A percentile compares a stretch with the other conserved stretches of the same genome.
Evolutionary conservation across 176 grass and related monocot genomes (phyloP).

Genomic region (Guadua angustifolia): DNA sequence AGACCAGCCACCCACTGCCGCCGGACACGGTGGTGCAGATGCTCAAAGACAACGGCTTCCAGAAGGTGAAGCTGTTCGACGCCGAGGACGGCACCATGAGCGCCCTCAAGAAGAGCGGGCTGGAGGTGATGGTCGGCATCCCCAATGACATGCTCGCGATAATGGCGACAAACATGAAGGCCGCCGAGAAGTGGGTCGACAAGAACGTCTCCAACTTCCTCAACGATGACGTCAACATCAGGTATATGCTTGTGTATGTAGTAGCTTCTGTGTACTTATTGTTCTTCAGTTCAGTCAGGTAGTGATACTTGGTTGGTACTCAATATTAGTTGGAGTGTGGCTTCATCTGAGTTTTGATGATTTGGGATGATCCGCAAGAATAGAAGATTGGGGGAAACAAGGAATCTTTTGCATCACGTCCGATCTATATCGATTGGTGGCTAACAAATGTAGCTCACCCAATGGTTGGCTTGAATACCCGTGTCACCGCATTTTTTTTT

Average conservation of each 20-base stretch:
- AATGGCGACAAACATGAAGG: conserved; percentile 67
- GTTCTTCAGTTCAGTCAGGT: background rate
- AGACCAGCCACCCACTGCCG: conserved; percentile 86
- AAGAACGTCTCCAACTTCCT: conserved; percentile 75
- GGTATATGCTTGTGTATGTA: conserved; percentile 41
- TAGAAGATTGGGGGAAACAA: background rate
- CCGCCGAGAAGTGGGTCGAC: conserved; percentile 83
- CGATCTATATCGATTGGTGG: background rate
- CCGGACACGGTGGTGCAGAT: conserved; percentile 80
- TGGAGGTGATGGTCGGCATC: conserved; percentile 98
- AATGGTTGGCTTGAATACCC: conserved; percentile 6
- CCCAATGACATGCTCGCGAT: conserved; percentile 79
- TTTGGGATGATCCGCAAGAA: background rate
- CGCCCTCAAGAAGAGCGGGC: conserved; percentile 88
- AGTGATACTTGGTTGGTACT: background rate
- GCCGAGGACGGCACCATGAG: conserved; percentile 85
- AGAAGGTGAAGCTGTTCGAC: conserved; percentile 96
- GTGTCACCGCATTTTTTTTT: background rate
- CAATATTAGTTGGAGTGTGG: background rate
- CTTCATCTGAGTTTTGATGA: conserved; percentile 3
- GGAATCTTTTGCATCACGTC: background rate
- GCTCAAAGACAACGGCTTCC: conserved; percentile 86
- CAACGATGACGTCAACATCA: conserved; percentile 78
- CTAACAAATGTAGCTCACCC: background rate
- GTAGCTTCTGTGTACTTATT: conserved; percentile 8